Evolutionary conservation across 2,329 filamentous ascomycete genomes (phyloP).

Genomic region (Reticulascus tulasneorum): DNA sequence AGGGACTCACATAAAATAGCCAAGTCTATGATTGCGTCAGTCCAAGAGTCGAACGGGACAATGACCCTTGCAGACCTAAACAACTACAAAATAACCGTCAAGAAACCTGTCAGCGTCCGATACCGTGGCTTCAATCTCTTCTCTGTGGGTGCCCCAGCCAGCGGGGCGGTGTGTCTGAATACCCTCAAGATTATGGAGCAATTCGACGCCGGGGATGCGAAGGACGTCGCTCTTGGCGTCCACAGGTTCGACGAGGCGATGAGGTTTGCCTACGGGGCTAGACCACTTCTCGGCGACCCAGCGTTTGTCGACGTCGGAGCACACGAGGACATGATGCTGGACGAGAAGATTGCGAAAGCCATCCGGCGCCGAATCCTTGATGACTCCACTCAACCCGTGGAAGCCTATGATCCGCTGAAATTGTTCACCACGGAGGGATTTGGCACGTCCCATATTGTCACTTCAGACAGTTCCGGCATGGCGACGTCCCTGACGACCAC

Average conservation of each 20-base stretch:
- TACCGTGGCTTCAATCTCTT: conserved; percentile 70
- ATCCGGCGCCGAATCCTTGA: conserved; percentile 70
- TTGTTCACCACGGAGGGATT: conserved; percentile 66
- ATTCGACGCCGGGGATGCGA: conserved; percentile 55
- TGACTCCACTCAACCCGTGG: conserved; percentile 63
- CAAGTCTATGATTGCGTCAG: conserved; percentile 64
- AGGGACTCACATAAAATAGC: conserved; percentile 47
- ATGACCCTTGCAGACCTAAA: conserved; percentile 77
- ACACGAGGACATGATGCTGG: conserved; percentile 67
- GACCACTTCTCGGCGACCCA: conserved; percentile 80
- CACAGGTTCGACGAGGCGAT: conserved; percentile 87
- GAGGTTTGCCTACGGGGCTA: conserved; percentile 79
- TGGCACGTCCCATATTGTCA: conserved; percentile 70
- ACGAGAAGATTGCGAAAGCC: conserved; percentile 50
- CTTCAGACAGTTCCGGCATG: conserved; percentile 69
- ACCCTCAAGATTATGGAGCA: conserved; percentile 81
- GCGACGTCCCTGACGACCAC: conserved; percentile 82
- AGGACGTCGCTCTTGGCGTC: conserved; percentile 61
- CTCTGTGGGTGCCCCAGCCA: conserved; percentile 68
- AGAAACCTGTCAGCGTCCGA: conserved; percentile 59
- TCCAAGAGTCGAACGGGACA: conserved; percentile 70
- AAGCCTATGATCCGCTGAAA: conserved; percentile 67
- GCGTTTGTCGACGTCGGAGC: conserved; percentile 60
- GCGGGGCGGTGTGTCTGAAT: conserved; percentile 70
- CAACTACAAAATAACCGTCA: conserved; percentile 65